Conservation (phyloP, 805 yeast genomes). For the Clavispora asparagi region DNA sequence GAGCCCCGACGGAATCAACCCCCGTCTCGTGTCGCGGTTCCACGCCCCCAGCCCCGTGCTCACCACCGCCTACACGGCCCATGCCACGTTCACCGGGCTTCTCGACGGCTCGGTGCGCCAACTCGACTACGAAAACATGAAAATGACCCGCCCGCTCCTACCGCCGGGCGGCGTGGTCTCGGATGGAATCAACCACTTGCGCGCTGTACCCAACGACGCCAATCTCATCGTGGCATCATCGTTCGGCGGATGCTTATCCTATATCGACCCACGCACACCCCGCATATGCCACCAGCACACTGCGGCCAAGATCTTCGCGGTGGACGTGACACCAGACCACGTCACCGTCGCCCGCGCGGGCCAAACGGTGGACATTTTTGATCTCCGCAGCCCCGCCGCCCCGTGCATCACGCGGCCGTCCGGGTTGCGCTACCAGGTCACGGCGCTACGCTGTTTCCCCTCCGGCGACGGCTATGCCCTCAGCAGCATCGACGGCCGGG, state of each 20-base stretch:
- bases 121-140: slow-evolving; percentile 45
- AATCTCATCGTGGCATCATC: slow-evolving; percentile 15
- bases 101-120: slow-evolving; percentile 51
- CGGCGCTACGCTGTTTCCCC: slow-evolving; percentile 52
- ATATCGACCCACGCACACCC: slow-evolving; percentile 10
- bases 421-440: slow-evolving; percentile 63
- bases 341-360: slow-evolving; percentile 52
- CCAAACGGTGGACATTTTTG: slow-evolving; percentile 54
- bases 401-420: slow-evolving; percentile 54
- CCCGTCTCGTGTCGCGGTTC: slow-evolving; percentile 3
- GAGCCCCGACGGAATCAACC: neutral
- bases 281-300: slow-evolving; percentile 11
- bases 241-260: slow-evolving; percentile 6
- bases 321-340: slow-evolving; percentile 47
- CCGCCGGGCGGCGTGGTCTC: neutral
- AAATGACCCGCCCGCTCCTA: slow-evolving; percentile 2
- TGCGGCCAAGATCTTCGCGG: slow-evolving; percentile 52
- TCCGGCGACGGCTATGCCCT: slow-evolving; percentile 54
- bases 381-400: slow-evolving; percentile 38
- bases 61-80: slow-evolving; percentile 23
- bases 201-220: slow-evolving; percentile 1
- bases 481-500: slow-evolving; percentile 78
- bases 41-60: slow-evolving; percentile 18
- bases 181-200: slow-evolving; percentile 15
- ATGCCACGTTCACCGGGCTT: slow-evolving; percentile 41